These are phyloP conservation scores for Reutealis trisperma DNA, from an alignment of 345 rosid species.

Conservation along the genomic window DNA sequence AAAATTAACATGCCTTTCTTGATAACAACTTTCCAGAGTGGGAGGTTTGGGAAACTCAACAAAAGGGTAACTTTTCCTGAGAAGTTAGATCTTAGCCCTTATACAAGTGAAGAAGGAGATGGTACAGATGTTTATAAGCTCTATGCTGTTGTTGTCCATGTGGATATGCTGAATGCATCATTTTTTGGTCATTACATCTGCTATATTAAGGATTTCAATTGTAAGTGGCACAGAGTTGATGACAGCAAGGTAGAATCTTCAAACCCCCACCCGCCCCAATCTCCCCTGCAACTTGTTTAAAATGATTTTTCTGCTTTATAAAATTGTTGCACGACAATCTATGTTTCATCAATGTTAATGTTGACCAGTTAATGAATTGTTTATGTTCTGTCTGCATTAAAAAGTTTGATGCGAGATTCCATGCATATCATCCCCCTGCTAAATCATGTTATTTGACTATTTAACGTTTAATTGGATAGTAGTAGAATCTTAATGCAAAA, in stretches of 20 bases:
- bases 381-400: background rate
- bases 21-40: slow-evolving; percentile 63
- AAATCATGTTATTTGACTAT: background rate
- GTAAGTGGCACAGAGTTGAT: slow-evolving; percentile 84
- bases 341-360: background rate
- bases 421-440: background rate
- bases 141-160: slow-evolving; percentile 92
- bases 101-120: slow-evolving; percentile 75
- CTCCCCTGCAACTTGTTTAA: background rate
- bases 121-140: slow-evolving; percentile 71
- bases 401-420: background rate
- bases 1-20: background rate
- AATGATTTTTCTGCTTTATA: background rate
- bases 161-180: slow-evolving; percentile 97
- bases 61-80: slow-evolving; percentile 86
- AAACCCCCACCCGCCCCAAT: background rate
- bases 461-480: background rate
- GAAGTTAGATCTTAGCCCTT: slow-evolving; percentile 77
- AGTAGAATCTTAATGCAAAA: background rate
- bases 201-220: slow-evolving; percentile 77
- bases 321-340: background rate
- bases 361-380: background rate
- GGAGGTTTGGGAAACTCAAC: slow-evolving; percentile 96
- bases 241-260: slow-evolving; percentile 71
- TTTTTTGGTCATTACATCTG: slow-evolving; percentile 96